These are phyloP conservation scores for Fusarium sterilihyphosum DNA, from an alignment of 2,329 filamentous ascomycete genomes.

Conservation along the genomic window DNA sequence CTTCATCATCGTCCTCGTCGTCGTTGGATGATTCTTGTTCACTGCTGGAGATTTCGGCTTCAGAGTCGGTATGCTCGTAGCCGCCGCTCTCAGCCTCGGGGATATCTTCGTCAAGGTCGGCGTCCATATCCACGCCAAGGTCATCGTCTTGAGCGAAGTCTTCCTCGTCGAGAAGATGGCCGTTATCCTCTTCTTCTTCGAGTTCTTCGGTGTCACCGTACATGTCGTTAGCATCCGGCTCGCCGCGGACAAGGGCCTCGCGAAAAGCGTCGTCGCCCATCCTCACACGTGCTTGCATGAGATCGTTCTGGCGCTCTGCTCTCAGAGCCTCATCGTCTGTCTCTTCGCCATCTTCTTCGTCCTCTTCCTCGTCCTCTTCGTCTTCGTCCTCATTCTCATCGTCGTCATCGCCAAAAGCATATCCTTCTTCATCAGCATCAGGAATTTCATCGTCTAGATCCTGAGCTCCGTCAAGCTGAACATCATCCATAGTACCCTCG, in stretches of 20 bases:
- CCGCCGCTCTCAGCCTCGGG: constrained; percentile 71
- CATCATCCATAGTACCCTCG: constrained; percentile 62
- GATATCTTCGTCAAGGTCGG: constrained; percentile 77
- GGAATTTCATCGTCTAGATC: constrained; percentile 81
- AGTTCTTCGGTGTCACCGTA: constrained; percentile 64
- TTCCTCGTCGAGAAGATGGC: constrained; percentile 72
- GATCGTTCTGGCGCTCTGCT: constrained; percentile 58
- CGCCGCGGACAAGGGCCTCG: constrained; percentile 64
- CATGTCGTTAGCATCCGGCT: constrained; percentile 58
- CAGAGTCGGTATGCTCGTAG: constrained; percentile 83
- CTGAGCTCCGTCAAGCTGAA: constrained; percentile 63
- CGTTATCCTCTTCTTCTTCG: constrained; percentile 65
- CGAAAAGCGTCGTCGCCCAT: constrained; percentile 71
- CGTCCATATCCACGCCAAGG: constrained; percentile 63
- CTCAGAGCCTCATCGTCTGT: constrained; percentile 53
- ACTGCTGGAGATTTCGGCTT: constrained; percentile 68
- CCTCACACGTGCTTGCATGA: constrained; percentile 62
- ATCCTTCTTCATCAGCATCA: constrained; percentile 67
- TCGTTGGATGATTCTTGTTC: constrained; percentile 52
- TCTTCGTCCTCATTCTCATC: constrained; percentile 56
- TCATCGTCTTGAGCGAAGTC: constrained; percentile 58
- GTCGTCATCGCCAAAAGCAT: constrained; percentile 58
- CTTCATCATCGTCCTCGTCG: constrained; percentile 46
- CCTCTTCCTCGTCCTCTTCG: constrained; percentile 55
- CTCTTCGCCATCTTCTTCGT: constrained; percentile 52